Evolutionary conservation across 2,329 filamentous ascomycete genomes (phyloP).

Genomic region (Pleomassaria siparia): DNA sequence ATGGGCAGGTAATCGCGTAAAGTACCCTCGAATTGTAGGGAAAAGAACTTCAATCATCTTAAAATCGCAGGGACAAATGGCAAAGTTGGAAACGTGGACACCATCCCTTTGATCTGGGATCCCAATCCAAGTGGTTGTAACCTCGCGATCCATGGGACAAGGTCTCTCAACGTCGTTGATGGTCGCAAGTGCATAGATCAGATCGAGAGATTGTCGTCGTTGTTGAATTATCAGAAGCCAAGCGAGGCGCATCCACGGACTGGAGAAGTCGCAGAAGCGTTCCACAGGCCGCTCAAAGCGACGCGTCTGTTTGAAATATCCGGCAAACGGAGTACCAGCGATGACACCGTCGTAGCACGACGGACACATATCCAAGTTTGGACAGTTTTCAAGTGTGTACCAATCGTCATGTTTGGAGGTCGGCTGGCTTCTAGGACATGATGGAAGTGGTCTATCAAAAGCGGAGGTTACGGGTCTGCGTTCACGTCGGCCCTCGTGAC

Average conservation of each 20-base stretch:
- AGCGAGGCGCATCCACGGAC: constrained; percentile 80
- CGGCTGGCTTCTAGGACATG: constrained; percentile 68
- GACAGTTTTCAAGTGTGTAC: constrained; percentile 72
- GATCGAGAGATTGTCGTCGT: constrained; percentile 62
- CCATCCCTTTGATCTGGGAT: constrained; percentile 68
- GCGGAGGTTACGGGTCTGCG: constrained; percentile 14
- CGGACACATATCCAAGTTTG: constrained; percentile 79
- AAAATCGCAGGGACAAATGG: constrained; percentile 73
- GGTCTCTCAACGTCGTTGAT: constrained; percentile 58
- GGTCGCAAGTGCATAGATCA: constrained; percentile 70
- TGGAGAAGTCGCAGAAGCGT: constrained; percentile 76
- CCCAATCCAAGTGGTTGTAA: constrained; percentile 71
- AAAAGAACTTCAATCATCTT: constrained; percentile 72
- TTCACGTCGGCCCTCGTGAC: constrained; percentile 24
- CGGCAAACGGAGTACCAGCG: constrained; percentile 65
- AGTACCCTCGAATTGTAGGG: constrained; percentile 69
- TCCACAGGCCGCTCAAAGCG: constrained; percentile 59
- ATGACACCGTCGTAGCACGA: constrained; percentile 75
- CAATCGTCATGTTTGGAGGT: constrained; percentile 72
- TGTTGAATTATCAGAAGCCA: constrained; percentile 79
- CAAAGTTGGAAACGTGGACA: constrained; percentile 68
- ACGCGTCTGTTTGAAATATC: constrained; percentile 65
- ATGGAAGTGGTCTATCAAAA: constrained; percentile 44
- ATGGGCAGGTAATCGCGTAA: constrained; percentile 48
- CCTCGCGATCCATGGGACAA: constrained; percentile 61